These are phyloP conservation scores for Claviceps arundinis DNA, from an alignment of 2,329 filamentous ascomycete species.

Conservation along the genomic window DNA sequence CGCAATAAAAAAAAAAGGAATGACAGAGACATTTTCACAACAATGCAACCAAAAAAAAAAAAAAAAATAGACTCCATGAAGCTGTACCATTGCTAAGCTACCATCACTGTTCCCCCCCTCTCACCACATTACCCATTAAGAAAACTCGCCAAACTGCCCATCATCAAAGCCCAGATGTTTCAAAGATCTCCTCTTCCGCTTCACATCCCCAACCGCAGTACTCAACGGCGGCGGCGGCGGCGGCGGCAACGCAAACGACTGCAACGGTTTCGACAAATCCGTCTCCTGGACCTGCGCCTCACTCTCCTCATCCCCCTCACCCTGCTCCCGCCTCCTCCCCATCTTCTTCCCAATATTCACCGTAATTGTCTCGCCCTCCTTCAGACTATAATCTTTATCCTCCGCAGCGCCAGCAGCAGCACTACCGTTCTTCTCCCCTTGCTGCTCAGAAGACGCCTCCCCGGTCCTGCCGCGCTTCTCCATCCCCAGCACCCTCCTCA, in stretches of 20 bases:
- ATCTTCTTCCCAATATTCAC: slow-evolving; percentile 55
- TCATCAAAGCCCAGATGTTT: slow-evolving; percentile 72
- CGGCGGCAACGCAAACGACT: slow-evolving; percentile 61
- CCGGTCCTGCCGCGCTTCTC: slow-evolving; percentile 25
- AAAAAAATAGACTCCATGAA: neutral
- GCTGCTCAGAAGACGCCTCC: slow-evolving; percentile 20
- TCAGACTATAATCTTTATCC: slow-evolving; percentile 63
- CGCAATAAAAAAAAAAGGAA: neutral
- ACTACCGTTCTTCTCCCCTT: slow-evolving; percentile 16
- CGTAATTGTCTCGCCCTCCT: slow-evolving; percentile 81
- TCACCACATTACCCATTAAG: slow-evolving; percentile 18
- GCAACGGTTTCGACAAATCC: slow-evolving; percentile 20
- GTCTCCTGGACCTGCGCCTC: neutral
- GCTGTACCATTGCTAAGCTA: no score
- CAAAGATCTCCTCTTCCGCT: slow-evolving; percentile 42
- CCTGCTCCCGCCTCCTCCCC: slow-evolving; percentile 30
- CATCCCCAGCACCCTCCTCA: slow-evolving; percentile 54
- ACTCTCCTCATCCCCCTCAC: neutral
- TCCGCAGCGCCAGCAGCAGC: neutral
- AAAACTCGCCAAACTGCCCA: slow-evolving; percentile 79
- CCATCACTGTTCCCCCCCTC: no score
- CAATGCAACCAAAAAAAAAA: neutral
- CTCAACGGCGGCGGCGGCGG: slow-evolving; percentile 49
- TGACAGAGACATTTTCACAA: no score
- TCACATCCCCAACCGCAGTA: slow-evolving; percentile 37